A percentile compares a stretch with the other conserved stretches of the same genome.
Conservation (phyloP, 169 alveolate genomes). For the Sarcocystis neurona region DNA sequence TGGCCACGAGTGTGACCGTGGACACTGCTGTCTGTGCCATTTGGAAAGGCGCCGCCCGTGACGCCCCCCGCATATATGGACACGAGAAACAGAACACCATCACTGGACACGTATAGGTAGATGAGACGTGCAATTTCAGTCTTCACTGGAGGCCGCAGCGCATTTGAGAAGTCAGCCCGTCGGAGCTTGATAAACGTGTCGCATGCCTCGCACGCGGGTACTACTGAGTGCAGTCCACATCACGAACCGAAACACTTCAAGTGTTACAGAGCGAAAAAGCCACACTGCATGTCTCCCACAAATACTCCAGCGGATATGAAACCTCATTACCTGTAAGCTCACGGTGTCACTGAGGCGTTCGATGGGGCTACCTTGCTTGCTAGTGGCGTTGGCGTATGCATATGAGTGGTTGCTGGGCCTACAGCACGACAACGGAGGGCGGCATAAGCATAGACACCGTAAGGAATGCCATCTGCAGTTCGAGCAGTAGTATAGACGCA, state of each 20-base stretch:
- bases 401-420: not conserved
- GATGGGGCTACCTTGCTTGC: not conserved
- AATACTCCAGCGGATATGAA: too few relatives aligned
- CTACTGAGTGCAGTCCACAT: too few relatives aligned
- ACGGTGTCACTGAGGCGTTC: not conserved
- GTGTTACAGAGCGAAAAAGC: too few relatives aligned
- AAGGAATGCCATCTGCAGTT: too few relatives aligned
- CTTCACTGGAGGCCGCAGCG: too few relatives aligned
- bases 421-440: not conserved
- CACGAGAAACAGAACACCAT: not conserved
- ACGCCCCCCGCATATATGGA: not conserved
- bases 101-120: not conserved
- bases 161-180: too few relatives aligned
- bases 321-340: too few relatives aligned
- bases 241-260: too few relatives aligned
- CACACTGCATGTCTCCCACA: not conserved
- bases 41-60: not conserved
- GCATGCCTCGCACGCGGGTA: too few relatives aligned
- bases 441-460: too few relatives aligned
- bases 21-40: not conserved
- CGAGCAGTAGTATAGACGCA: too few relatives aligned
- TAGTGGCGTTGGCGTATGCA: not conserved
- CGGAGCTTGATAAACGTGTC: too few relatives aligned
- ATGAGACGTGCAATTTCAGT: not conserved
- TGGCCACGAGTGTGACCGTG: not conserved